These are phyloP conservation scores for Phaseolus lunatus DNA, from an alignment of 306 rosid species.

Conservation along the genomic window DNA sequence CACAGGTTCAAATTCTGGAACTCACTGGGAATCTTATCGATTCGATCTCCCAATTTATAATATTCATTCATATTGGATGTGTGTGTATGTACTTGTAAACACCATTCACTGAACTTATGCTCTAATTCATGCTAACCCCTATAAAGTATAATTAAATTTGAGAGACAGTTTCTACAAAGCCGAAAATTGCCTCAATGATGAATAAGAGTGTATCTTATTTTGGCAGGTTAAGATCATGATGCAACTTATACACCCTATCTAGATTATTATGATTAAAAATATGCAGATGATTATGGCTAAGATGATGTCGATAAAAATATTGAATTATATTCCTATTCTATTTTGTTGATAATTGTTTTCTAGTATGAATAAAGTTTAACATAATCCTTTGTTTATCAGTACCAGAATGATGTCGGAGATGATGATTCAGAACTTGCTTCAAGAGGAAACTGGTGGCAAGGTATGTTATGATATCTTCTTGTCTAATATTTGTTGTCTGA, in stretches of 20 bases:
- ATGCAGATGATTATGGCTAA: neutral
- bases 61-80: neutral
- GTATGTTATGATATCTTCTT: conserved; percentile 46
- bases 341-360: neutral
- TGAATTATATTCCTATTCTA: neutral
- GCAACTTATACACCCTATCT: neutral
- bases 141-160: neutral
- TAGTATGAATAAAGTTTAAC: conserved; percentile 16
- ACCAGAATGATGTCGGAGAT: conserved; percentile 59
- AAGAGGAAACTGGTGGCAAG: conserved; percentile 97
- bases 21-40: neutral
- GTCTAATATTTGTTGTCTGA: conserved; percentile 7
- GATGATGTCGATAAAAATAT: neutral
- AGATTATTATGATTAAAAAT: neutral
- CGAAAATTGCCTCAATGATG: neutral
- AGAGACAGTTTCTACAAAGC: neutral
- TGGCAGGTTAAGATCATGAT: neutral
- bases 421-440: conserved; percentile 72
- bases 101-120: neutral
- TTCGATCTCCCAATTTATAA: neutral
- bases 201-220: neutral
- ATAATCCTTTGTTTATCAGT: conserved; percentile 40
- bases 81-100: neutral
- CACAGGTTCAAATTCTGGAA: neutral
- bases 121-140: neutral